phyloP scores from a whole-genome alignment of 108 stramenopile species.

The Discostella pseudostelligera region DNA sequence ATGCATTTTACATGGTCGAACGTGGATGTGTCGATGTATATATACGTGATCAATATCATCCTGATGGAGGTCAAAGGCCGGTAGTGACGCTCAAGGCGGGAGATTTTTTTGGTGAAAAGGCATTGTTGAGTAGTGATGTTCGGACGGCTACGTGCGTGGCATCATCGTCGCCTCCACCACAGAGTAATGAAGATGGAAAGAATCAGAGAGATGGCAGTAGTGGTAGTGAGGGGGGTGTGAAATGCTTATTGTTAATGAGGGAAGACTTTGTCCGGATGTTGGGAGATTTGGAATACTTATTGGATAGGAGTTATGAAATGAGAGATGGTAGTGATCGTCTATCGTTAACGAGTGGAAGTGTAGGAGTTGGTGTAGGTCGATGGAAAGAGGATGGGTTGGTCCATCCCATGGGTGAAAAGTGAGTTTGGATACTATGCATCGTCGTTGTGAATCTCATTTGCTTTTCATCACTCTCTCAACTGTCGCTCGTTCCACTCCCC shows the following conservation, averaged over 20 bases:
- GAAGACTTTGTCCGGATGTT: slow-evolving; percentile 72
- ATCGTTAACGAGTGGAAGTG: neutral
- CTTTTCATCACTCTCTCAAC: neutral
- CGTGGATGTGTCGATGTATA: slow-evolving; percentile 43
- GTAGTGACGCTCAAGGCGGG: slow-evolving; percentile 42
- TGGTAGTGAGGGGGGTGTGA: slow-evolving; percentile 21
- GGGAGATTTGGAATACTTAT: slow-evolving; percentile 59
- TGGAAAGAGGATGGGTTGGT: neutral
- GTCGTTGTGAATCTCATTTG: neutral
- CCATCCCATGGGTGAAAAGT: slow-evolving; percentile 15
- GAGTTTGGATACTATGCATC: neutral
- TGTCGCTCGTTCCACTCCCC: neutral
- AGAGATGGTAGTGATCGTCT: slow-evolving; percentile 13
- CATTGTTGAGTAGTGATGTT: slow-evolving; percentile 43
- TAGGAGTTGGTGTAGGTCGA: too few relatives aligned
- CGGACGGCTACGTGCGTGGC: slow-evolving; percentile 58
- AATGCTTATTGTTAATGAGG: slow-evolving; percentile 54
- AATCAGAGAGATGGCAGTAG: neutral
- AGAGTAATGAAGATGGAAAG: neutral
- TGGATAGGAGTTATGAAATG: slow-evolving; percentile 34
- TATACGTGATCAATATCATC: slow-evolving; percentile 27
- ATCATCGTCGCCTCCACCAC: neutral
- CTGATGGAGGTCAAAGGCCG: slow-evolving; percentile 25
- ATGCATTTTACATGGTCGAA: slow-evolving; percentile 59
- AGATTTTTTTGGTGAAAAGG: slow-evolving; percentile 56